Base-by-base conservation (phyloP, 2,329 filamentous ascomycete genomes). In the Escovopsis sp. region DNA sequence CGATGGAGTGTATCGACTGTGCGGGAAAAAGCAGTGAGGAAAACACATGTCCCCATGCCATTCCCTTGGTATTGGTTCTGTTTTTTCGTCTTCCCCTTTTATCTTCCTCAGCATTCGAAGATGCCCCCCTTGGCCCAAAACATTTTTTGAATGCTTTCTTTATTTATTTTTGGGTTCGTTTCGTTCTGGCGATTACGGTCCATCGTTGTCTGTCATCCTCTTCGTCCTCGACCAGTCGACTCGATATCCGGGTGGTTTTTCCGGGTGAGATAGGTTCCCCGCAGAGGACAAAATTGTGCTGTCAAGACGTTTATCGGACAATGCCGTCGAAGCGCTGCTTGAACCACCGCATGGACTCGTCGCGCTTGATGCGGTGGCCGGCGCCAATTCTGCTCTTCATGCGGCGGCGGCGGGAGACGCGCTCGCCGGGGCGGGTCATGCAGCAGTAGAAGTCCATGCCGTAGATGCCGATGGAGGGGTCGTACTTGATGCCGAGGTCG, bases 381-480 rank as follows among this genome's bases (percentile, higher is more conserved):
- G 82, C 62, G 60, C 90, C 90, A 60, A 98, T 79, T 57, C 66
- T 74, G 71, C 76, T 72, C 77, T 92, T 82, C 70, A 71, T 77
- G 58, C 88, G 85, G 63, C 88, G 81, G 61, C 90, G 86, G 73
- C 86, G 88, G 63, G 84, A 81, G 62, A 98, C 85, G 63, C 90
- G 87, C 77, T 94, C 87, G 71, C 90, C 90, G 57, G 88, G 90
- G 59, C 90, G 87, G 73, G 86, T 94, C 90, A 98, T 98, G 85
- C 88, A 96, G 83, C 80, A 87, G 82, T 94, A 98, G 72, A 98
- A 98, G 72, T 98, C 90, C 90, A 98, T 98, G 65, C 90, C 87
- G 76, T 94, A 94, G 66, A 94, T 94, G 79, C 87, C 87, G 55
- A 94, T 94, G 47, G 76, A 81, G 48, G 87, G 87, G 72, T 94